These are phyloP conservation scores for Kodamaea sp. DNA, from an alignment of 1,139 yeast genomes.

Conservation along the genomic window DNA sequence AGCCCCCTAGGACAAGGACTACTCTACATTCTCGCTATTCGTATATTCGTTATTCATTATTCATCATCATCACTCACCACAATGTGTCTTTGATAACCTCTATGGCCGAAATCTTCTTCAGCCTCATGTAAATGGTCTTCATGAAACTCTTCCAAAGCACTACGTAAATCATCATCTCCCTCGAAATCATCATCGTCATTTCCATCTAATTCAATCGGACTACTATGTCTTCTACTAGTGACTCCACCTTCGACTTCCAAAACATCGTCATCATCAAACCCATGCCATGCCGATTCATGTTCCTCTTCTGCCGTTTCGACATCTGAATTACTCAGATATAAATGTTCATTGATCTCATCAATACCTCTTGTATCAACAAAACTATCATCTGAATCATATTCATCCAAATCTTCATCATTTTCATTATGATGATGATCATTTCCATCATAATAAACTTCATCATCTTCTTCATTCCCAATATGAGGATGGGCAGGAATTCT, in stretches of 20 bases:
- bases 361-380: conserved; percentile 21
- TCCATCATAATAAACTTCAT: conserved; percentile 20
- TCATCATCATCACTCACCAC: conserved; percentile 15
- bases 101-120: conserved; percentile 5
- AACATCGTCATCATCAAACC: conserved; percentile 10
- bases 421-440: conserved; percentile 21
- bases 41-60: not conserved
- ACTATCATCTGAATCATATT: conserved; percentile 23
- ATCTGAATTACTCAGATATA: conserved; percentile 1
- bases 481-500: conserved; percentile 17
- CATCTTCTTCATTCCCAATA: conserved; percentile 19
- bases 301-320: conserved; percentile 6
- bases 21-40: no score
- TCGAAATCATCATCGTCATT: conserved; percentile 14
- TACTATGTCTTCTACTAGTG: conserved; percentile 1
- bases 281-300: conserved; percentile 12
- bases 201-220: conserved; percentile 11
- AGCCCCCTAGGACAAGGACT: no score
- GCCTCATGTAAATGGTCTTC: conserved; percentile 14
- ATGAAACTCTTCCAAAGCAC: conserved; percentile 17
- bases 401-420: conserved; percentile 12
- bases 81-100: conserved; percentile 9
- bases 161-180: conserved; percentile 14
- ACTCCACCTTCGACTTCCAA: not conserved
- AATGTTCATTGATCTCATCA: conserved; percentile 14